These are phyloP conservation scores for Trichoderma guizhouense DNA, from an alignment of 2,329 filamentous ascomycete genomes.

Conservation along the genomic window DNA sequence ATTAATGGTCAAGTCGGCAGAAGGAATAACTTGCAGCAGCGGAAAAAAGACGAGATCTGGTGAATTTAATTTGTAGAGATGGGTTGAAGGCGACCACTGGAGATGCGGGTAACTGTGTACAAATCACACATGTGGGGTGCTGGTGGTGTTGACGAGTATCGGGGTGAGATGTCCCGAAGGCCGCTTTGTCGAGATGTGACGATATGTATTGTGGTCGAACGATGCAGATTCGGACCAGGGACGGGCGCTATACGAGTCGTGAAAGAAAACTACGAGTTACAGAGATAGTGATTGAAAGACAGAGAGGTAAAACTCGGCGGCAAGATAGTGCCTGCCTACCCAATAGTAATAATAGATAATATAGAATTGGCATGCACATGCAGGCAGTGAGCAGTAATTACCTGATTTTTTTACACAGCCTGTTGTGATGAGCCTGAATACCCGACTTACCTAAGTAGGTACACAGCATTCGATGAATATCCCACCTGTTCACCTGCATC, in stretches of 20 bases:
- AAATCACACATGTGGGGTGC: slow-evolving; percentile 7
- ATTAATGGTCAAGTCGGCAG: neutral
- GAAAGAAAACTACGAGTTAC: neutral
- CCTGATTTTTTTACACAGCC: neutral
- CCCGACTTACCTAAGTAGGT: neutral
- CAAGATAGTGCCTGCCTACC: neutral
- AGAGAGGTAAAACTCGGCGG: neutral
- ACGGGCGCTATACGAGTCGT: neutral
- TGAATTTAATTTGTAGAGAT: neutral
- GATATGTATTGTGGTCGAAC: neutral
- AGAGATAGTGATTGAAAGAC: neutral
- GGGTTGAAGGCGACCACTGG: neutral
- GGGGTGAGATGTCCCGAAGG: slow-evolving; percentile 24
- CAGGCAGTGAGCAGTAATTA: neutral
- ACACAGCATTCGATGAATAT: neutral
- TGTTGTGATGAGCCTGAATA: neutral
- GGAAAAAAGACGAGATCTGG: neutral
- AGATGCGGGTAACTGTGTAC: neutral
- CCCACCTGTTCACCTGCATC: neutral
- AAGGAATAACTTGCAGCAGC: neutral
- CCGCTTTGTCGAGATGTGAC: neutral
- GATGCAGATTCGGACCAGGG: neutral
- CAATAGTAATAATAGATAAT: neutral
- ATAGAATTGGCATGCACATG: neutral
- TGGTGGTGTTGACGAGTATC: slow-evolving; percentile 5